Conservation (phyloP, 176 grass and related monocot genomes). For the Cymbopogon citratus region DNA sequence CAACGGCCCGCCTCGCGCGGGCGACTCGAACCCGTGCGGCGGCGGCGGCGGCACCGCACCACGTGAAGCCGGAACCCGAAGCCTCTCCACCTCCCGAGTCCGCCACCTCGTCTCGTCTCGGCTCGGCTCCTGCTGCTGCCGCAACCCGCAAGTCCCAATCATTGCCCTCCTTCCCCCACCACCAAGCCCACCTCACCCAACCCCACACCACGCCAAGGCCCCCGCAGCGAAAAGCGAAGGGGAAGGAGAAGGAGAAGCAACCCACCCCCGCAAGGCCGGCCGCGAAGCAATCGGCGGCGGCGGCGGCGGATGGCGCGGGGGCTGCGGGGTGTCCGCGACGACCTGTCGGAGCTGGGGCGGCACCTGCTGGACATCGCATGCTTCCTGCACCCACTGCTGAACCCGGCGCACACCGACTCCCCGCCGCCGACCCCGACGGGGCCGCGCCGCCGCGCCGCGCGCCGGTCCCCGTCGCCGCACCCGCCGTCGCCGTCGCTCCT, state of each 20-base stretch:
- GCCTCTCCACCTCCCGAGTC: neutral
- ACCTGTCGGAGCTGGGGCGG: slow-evolving; percentile 87
- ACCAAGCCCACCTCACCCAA: neutral
- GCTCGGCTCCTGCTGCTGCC: neutral
- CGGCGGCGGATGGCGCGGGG: slow-evolving; percentile 60
- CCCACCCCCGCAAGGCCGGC: neutral
- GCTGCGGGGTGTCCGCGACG: slow-evolving; percentile 88
- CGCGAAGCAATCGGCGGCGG: slow-evolving; percentile 3
- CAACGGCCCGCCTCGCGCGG: neutral
- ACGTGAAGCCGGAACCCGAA: neutral
- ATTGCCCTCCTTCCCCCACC: neutral
- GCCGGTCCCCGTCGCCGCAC: slow-evolving; percentile 31
- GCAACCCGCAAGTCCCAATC: neutral
- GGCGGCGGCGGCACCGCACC: neutral
- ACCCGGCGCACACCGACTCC: slow-evolving; percentile 62
- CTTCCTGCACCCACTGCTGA: slow-evolving; percentile 78
- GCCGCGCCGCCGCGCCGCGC: neutral
- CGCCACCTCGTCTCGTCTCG: neutral
- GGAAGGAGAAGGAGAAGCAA: neutral
- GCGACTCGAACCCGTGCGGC: neutral
- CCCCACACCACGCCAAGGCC: neutral
- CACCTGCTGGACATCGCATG: slow-evolving; percentile 94
- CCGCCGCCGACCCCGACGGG: slow-evolving; percentile 56
- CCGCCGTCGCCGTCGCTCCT: slow-evolving; percentile 41
- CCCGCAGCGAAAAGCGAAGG: neutral